These are phyloP conservation scores for Cladosporium velox DNA, from an alignment of 2,329 filamentous ascomycete species.

Conservation along the genomic window DNA sequence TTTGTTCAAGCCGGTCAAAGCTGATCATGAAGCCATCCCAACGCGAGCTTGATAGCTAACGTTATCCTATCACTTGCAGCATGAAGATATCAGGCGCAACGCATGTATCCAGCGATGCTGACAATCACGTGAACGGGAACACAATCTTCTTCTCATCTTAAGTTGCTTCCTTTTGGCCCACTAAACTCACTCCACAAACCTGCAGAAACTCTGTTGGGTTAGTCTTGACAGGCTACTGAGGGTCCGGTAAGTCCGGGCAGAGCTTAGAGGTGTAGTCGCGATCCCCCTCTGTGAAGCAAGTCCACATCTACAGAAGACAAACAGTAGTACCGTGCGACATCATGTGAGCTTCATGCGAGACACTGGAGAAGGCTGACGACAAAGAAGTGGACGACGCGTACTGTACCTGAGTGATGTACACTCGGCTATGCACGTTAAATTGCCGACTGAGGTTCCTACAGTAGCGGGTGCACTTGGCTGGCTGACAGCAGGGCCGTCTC, in stretches of 20 bases:
- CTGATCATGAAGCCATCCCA: neutral
- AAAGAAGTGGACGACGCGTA: neutral
- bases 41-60: neutral
- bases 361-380: neutral
- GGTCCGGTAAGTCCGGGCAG: neutral
- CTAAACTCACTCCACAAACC: conserved; percentile 10
- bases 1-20: neutral
- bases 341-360: neutral
- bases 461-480: neutral
- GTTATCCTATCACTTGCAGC: neutral
- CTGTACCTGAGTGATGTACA: neutral
- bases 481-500: neutral
- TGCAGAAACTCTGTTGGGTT: conserved; percentile 13
- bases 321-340: neutral
- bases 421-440: conserved; percentile 20
- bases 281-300: neutral
- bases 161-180: neutral
- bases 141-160: neutral
- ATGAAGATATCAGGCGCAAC: neutral
- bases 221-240: neutral
- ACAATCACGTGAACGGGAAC: neutral
- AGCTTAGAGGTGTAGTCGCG: neutral
- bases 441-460: conserved; percentile 8
- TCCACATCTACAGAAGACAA: neutral
- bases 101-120: neutral